Base-by-base conservation (phyloP, 495 filamentous ascomycete species). In the Hypomontagnella monticulosa region DNA sequence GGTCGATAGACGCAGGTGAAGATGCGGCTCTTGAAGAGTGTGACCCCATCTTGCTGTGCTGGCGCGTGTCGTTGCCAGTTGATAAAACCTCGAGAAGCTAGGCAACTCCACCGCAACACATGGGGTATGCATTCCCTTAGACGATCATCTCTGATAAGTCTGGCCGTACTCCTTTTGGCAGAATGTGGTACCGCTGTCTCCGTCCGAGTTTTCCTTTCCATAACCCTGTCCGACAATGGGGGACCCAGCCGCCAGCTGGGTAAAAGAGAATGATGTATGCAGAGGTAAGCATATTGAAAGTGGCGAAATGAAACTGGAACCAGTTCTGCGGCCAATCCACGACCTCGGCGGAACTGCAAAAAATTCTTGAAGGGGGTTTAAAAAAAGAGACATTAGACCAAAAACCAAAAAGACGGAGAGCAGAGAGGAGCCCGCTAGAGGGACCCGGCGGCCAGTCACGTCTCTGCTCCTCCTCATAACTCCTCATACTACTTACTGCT, bases 51-150 rank as follows among this genome's bases (percentile, higher is more conserved):
- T 81, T 91, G 92, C 93, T 97, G 93, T 87, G 93, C 83, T 97
- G 93, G 93, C 93, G 89, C 88, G 78, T 81, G 82, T 91, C 84
- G 80, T 87, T 85, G 83, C 93, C 92, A 95, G 89, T 91, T 82
- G 80, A 85, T 87, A 84, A 80, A 86, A 78, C 64, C 73, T 77
- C 76, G 76, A 70, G 84, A 79, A 83, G 82, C 81, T 83, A 82
- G 81, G 81, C 79, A 84, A 79, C 81, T 84, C 83, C 83, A 85
- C 83, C 78, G 79, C 80, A 71, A 76, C 80, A 80, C 79, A 80
- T 78, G 65, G 73, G 78, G 76, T 75, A 76, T 78, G 77, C 77
- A 77, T 77, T 73, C 62, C 61, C 72, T 73, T 74, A 74, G 76
- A 72, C 75, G 71, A 77, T 76, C 75, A 78, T 79, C 75, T 80